Base-by-base conservation (phyloP, 2,329 filamentous ascomycete species). In the Fusarium solani-melongenae region DNA sequence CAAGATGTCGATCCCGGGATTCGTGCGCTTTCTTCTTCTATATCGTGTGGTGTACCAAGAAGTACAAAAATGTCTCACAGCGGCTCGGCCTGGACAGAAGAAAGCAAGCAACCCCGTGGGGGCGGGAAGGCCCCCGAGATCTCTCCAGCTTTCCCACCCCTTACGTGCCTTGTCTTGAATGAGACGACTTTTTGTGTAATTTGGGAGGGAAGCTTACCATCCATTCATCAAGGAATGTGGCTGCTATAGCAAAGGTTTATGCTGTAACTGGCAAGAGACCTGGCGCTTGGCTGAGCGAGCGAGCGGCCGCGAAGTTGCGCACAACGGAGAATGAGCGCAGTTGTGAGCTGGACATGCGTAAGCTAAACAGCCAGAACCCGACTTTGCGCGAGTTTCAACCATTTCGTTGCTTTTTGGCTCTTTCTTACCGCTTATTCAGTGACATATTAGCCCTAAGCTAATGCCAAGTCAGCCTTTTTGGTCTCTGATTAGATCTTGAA, bases 1-100 rank as follows among this genome's bases (percentile, higher is more conserved):
- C 22, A 4, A 46, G 36, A 57, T 49, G 34, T 36, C 38, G 49
- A 49, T 38, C 51, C 73, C 14, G n/a, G 61, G 27, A 63, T 63
- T 57, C 61, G 20, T 46, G 63, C 41, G 24, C 31, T 6, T 34
- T 63, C 22, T 41, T 9, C 8, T 31, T 39, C 22, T 31, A 9
- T 20, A n/a, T 57, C 15, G 22, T 57, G 34, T 20, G 20, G 17
- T 20, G 58, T 27, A 53, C 20, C 31, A 61, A 27, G 15, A 34
- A 36, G 59, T n/a, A 22, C 22, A 22, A 49, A 53, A 33, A 41
- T 63, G 44, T 56, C 49, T 34, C 56, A 51, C 46, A 36, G 27
- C 41, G 62, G 55, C 34, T 61, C 66, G 41, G 41, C 27, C 27
- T 34, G 20, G 27, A 36, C 60, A 62, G 57, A 27, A 46, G 27